A percentile compares a stretch with the other conserved stretches of the same genome.
These are phyloP conservation scores for Elsinoe ampelina DNA, from an alignment of 2,329 filamentous ascomycete genomes.

Conservation along the genomic window DNA sequence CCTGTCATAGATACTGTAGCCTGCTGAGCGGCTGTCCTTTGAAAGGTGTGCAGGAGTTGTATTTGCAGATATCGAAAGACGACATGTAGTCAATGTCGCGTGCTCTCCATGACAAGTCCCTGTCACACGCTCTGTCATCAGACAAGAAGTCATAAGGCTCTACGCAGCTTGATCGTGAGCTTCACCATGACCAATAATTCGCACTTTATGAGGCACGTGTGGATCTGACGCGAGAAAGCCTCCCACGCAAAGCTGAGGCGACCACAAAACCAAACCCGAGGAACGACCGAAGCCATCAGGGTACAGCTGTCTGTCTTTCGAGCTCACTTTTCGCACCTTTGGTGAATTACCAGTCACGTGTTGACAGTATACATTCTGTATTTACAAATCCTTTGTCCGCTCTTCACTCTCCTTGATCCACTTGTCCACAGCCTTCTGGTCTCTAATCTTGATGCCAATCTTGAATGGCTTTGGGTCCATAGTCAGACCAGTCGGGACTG, in stretches of 20 bases:
- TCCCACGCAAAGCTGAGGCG: conserved; percentile 10
- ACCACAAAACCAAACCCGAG: background rate
- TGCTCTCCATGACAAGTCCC: background rate
- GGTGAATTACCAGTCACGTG: background rate
- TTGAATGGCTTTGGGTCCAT: conserved; percentile 45
- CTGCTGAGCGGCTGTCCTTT: too few species aligned
- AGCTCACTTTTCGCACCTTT: background rate
- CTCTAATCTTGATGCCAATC: conserved; percentile 37
- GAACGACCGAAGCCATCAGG: background rate
- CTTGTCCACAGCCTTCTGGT: conserved; percentile 32
- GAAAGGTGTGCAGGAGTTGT: too few species aligned
- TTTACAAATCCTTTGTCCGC: conserved; percentile 33
- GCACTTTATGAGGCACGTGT: background rate
- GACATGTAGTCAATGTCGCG: background rate
- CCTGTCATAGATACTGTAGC: too few species aligned
- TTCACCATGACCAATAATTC: conserved; percentile 1
- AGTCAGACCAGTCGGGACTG: conserved; percentile 39
- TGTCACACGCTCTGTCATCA: background rate
- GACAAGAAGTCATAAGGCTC: background rate
- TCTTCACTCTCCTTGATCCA: conserved; percentile 42
- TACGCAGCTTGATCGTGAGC: background rate
- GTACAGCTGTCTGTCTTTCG: background rate
- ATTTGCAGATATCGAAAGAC: too few species aligned
- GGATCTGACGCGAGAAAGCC: background rate
- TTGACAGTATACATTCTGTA: background rate